Conservation (phyloP, 2,329 filamentous ascomycete species). For the Diaporthe velutina region DNA sequence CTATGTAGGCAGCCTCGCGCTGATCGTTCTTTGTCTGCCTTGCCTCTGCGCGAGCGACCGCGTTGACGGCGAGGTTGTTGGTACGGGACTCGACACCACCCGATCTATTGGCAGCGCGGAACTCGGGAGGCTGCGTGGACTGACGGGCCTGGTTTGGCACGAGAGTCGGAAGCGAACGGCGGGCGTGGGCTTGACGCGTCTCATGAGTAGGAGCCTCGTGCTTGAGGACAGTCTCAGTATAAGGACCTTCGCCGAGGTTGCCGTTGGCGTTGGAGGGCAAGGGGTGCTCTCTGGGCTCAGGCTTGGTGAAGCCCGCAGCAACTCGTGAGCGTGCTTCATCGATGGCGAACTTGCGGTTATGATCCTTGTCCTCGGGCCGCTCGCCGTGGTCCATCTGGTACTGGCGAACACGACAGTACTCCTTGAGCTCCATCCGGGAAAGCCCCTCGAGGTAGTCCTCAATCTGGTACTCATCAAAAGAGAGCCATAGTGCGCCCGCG, state of each 20-base stretch:
- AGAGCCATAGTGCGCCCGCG: conserved; percentile 72
- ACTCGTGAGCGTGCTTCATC: conserved; percentile 61
- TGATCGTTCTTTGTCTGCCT: conserved; percentile 64
- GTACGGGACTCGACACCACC: conserved; percentile 53
- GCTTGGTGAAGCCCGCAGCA: conserved; percentile 47
- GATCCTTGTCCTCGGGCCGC: conserved; percentile 57
- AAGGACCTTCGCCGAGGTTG: conserved; percentile 32
- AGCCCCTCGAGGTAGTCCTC: conserved; percentile 67
- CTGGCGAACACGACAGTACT: conserved; percentile 73
- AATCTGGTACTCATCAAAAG: conserved; percentile 72
- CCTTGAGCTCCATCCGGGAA: conserved; percentile 69
- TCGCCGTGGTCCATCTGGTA: conserved; percentile 69
- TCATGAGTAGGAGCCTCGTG: conserved; percentile 49
- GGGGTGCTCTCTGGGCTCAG: conserved; percentile 39
- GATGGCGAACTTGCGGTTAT: conserved; percentile 67
- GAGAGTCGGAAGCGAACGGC: conserved; percentile 43
- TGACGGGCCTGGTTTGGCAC: conserved; percentile 49
- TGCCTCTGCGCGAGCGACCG: conserved; percentile 65
- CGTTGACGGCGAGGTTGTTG: conserved; percentile 62
- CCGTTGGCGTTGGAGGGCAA: conserved; percentile 37
- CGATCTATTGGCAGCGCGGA: conserved; percentile 51
- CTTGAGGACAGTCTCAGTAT: conserved; percentile 25
- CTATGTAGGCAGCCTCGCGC: conserved; percentile 52
- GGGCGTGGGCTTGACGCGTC: conserved; percentile 59
- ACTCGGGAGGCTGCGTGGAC: conserved; percentile 51